A percentile compares a stretch with the other conserved stretches of the same genome.
These are phyloP conservation scores for Ophiocordyceps camponoti-floridani DNA, from an alignment of 2,329 filamentous ascomycete genomes.

Conservation along the genomic window DNA sequence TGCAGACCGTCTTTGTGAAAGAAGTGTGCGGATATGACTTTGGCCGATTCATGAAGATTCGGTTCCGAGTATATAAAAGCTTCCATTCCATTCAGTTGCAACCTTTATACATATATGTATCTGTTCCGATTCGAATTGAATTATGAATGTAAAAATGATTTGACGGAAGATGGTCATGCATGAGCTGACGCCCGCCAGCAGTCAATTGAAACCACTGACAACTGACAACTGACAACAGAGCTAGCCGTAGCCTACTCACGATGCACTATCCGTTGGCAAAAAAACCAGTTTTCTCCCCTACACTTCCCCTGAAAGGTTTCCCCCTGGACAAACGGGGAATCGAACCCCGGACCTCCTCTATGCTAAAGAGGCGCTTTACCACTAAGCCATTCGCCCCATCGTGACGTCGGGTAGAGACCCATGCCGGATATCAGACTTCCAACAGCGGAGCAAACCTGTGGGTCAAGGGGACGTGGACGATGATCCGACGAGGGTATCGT, in stretches of 20 bases:
- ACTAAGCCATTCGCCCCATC: conserved; percentile 14
- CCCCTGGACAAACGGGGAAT: conserved; percentile 15
- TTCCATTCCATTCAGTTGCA: too few relatives aligned
- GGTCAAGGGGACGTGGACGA: neutral
- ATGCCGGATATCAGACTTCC: neutral
- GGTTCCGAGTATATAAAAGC: too few relatives aligned
- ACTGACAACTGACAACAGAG: too few relatives aligned
- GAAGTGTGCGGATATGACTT: too few relatives aligned
- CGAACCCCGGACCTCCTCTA: conserved; percentile 15
- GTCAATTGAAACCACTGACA: too few relatives aligned
- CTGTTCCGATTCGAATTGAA: neutral
- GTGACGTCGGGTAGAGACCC: neutral
- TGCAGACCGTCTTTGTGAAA: too few relatives aligned
- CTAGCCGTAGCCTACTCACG: too few relatives aligned
- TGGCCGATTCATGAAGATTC: too few relatives aligned
- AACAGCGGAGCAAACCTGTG: neutral
- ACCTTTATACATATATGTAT: too few relatives aligned
- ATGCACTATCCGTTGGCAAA: neutral
- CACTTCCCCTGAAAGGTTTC: neutral
- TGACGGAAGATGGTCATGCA: too few relatives aligned
- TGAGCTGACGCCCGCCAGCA: too few relatives aligned
- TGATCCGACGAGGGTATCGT: too few relatives aligned
- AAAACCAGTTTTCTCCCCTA: neutral
- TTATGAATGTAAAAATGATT: neutral
- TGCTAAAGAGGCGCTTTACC: conserved; percentile 17